Percentiles rank a stretch among this genome's conserved stretches.
phyloP scores from a whole-genome alignment of 1,284 basidiomycete genomes.

The Papiliotrema laurentii region DNA sequence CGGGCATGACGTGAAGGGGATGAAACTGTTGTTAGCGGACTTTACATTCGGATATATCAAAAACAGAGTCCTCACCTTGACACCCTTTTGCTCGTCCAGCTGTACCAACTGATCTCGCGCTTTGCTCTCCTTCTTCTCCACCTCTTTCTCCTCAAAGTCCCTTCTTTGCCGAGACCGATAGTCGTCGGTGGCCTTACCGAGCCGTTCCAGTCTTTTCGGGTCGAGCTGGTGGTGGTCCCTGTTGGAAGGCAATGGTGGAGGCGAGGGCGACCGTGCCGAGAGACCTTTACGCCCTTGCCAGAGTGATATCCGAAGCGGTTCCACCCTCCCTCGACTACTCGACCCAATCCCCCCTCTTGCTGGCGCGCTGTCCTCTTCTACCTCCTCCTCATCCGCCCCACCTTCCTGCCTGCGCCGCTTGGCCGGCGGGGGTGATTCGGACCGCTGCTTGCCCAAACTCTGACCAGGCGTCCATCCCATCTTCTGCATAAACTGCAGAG shows the following conservation, averaged over 20 bases:
- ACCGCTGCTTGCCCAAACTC: conserved; percentile 35
- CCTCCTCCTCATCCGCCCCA: conserved; percentile 13
- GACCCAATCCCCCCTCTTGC: conserved; percentile 9
- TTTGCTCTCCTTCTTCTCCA: conserved; percentile 31
- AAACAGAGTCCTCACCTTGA: conserved; percentile 28
- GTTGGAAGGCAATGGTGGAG: conserved; percentile 28
- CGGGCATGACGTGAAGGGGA: conserved; percentile 41
- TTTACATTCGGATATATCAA: background rate
- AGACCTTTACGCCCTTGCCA: conserved; percentile 43
- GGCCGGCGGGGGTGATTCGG: conserved; percentile 13
- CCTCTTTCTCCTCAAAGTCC: conserved; percentile 29
- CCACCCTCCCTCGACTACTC: conserved; percentile 7
- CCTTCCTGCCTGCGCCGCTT: conserved; percentile 12
- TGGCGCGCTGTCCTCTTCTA: conserved; percentile 9
- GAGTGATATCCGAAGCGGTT: conserved; percentile 45
- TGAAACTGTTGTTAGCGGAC: conserved; percentile 36
- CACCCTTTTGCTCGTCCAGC: conserved; percentile 31
- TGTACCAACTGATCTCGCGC: conserved; percentile 36
- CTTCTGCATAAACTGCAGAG: conserved; percentile 46
- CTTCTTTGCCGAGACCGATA: conserved; percentile 33
- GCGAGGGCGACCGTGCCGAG: conserved; percentile 31
- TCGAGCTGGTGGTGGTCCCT: conserved; percentile 27
- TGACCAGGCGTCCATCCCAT: conserved; percentile 50
- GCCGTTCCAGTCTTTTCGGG: conserved; percentile 20
- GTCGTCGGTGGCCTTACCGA: conserved; percentile 31